phyloP scores from a whole-genome alignment of 2,329 filamentous ascomycete species.

The Trichophyton equinum region DNA sequence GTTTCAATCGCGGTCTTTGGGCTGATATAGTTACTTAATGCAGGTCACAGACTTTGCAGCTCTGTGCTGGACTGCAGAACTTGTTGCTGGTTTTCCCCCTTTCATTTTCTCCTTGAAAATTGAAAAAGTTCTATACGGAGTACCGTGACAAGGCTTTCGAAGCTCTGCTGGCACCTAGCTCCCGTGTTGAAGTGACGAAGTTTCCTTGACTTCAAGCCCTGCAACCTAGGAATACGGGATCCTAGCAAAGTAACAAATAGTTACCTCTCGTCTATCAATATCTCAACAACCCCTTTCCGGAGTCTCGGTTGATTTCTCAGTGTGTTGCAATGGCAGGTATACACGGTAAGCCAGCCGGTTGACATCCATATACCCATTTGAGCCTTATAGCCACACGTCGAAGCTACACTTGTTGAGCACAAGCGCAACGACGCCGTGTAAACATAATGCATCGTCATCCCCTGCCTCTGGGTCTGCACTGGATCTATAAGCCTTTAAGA shows the following conservation, averaged over 20 bases:
- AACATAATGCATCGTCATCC: background rate
- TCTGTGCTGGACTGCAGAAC: background rate
- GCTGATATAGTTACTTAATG: background rate
- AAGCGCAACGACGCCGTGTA: background rate
- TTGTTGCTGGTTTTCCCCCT: background rate
- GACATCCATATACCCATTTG: conserved; percentile 1
- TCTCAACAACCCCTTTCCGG: background rate
- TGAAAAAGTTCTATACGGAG: background rate
- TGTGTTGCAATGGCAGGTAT: background rate
- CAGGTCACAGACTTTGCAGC: background rate
- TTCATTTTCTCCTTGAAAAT: background rate
- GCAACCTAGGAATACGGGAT: background rate
- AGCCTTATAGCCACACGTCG: background rate
- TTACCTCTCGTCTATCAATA: background rate
- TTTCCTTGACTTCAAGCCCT: background rate
- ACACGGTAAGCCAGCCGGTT: conserved; percentile 2
- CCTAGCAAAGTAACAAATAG: background rate
- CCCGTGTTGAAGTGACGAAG: background rate
- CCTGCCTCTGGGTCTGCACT: background rate
- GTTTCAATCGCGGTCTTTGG: background rate
- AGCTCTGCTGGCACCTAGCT: background rate
- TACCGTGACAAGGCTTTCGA: background rate
- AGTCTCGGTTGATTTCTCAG: background rate
- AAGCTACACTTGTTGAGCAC: background rate
- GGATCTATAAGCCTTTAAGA: background rate